A percentile compares a stretch with the other conserved stretches of the same genome.
These are phyloP conservation scores for Sporisorium iseilematis-ciliati DNA, from an alignment of 1,284 basidiomycete species.

Conservation along the genomic window DNA sequence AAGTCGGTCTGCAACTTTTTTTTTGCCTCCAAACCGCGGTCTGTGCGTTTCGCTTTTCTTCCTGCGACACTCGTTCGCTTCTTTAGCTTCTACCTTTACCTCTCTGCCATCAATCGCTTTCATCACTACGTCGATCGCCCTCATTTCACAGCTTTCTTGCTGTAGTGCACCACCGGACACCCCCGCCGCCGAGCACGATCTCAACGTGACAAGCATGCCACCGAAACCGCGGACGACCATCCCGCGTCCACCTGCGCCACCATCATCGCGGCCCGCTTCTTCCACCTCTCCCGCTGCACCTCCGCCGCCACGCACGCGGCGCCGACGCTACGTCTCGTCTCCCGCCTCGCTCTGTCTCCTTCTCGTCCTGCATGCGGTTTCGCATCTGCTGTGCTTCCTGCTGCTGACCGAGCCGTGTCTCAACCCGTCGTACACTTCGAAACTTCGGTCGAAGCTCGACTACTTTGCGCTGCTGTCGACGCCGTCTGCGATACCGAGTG, in stretches of 20 bases:
- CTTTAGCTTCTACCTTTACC: no score
- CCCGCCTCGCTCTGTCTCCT: conserved; percentile 6
- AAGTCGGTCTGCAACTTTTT: no score
- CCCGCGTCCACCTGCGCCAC: background rate
- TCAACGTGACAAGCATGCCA: conserved; percentile 8
- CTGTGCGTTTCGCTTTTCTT: no score
- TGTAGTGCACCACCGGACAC: background rate
- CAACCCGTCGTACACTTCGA: conserved; percentile 8
- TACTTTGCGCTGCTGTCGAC: conserved; percentile 15
- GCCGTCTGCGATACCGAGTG: background rate
- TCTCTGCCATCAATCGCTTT: no score
- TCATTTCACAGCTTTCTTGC: no score
- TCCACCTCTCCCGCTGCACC: background rate
- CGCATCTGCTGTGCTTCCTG: conserved; percentile 22
- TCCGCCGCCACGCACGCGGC: background rate
- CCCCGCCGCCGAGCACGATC: background rate
- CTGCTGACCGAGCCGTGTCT: conserved; percentile 44
- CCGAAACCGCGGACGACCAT: conserved; percentile 24
- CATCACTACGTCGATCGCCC: no score
- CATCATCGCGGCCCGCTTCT: background rate
- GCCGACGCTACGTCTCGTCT: conserved; percentile 15
- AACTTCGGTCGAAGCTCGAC: conserved; percentile 13
- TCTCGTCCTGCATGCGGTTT: conserved; percentile 12
- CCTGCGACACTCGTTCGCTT: no score
- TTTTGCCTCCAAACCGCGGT: no score